A percentile compares a stretch with the other conserved stretches of the same genome.
These are phyloP conservation scores for Raffaelea ambrosiae DNA, from an alignment of 2,329 filamentous ascomycete species.

Conservation along the genomic window DNA sequence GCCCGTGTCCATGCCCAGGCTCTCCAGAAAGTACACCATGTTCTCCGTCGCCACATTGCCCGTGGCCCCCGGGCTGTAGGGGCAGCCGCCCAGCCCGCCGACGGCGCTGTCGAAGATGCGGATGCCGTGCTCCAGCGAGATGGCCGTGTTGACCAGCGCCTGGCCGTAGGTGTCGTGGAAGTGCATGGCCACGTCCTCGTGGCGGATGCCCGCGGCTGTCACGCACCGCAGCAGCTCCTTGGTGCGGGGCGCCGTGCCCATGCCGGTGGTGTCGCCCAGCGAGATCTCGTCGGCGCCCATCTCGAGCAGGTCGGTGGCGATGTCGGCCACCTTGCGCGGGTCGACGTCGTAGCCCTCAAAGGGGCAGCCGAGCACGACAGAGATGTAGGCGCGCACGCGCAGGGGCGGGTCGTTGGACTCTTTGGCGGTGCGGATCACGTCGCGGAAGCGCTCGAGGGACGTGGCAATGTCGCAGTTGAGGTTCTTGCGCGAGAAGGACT, in stretches of 20 bases:
- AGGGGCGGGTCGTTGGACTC: conserved; percentile 45
- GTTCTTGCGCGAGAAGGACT: conserved; percentile 72
- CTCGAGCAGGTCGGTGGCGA: conserved; percentile 63
- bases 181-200: conserved; percentile 68
- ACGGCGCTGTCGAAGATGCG: conserved; percentile 74
- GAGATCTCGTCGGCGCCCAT: conserved; percentile 89
- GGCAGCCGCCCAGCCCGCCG: conserved; percentile 74
- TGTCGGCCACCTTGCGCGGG: conserved; percentile 54
- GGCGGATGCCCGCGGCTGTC: conserved; percentile 57
- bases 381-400: conserved; percentile 71
- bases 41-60: conserved; percentile 84
- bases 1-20: conserved; percentile 65
- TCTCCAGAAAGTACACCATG: conserved; percentile 69
- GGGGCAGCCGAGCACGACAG: conserved; percentile 71
- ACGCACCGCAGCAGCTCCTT: conserved; percentile 56
- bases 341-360: conserved; percentile 61
- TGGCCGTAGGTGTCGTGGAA: conserved; percentile 87
- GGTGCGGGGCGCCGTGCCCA: conserved; percentile 72
- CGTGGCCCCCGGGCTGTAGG: conserved; percentile 76
- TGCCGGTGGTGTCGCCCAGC: conserved; percentile 82
- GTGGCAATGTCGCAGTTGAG: conserved; percentile 72
- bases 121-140: conserved; percentile 69
- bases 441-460: conserved; percentile 60
- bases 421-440: conserved; percentile 62
- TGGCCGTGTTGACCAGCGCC: conserved; percentile 72